phyloP scores from a whole-genome alignment of 805 yeast genomes.

The Candida tibetensis region DNA sequence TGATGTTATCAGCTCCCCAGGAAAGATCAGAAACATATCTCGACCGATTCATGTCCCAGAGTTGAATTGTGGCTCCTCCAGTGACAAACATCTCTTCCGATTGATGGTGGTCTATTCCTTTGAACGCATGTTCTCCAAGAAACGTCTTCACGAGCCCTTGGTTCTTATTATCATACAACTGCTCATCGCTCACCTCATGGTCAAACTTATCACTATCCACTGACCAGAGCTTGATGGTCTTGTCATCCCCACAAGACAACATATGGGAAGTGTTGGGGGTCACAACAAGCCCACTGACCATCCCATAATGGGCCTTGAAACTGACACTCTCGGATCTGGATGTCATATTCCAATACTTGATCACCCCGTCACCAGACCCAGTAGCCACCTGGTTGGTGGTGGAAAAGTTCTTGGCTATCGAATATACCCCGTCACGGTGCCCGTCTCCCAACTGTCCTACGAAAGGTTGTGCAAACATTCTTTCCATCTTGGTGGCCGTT shows the following conservation, averaged over 20 bases:
- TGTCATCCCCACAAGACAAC: constrained; percentile 88
- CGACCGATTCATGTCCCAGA: constrained; percentile 88
- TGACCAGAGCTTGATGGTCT: constrained; percentile 86
- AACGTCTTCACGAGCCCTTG: constrained; percentile 73
- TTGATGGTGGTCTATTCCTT: constrained; percentile 82
- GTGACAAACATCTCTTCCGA: constrained; percentile 76
- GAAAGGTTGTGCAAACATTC: constrained; percentile 98
- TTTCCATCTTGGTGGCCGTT: constrained; percentile 90
- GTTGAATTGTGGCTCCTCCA: constrained; percentile 83
- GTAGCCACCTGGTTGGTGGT: constrained; percentile 75
- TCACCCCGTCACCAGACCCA: constrained; percentile 93
- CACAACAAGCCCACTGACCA: constrained; percentile 78
- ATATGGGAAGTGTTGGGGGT: constrained; percentile 57
- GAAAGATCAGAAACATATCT: constrained; percentile 74
- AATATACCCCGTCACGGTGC: constrained; percentile 91
- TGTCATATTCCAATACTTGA: constrained; percentile 91
- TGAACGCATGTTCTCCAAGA: constrained; percentile 80
- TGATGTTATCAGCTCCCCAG: constrained; percentile 96
- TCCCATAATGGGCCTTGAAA: constrained; percentile 86
- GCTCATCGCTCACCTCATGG: constrained; percentile 29
- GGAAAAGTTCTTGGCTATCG: constrained; percentile 74
- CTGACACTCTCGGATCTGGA: constrained; percentile 71
- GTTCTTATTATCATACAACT: constrained; percentile 28
- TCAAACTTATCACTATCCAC: constrained; percentile 55
- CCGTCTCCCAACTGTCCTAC: constrained; percentile 93